Percentiles rank a stretch among this genome's conserved stretches.
Evolutionary conservation across 208 protist species (phyloP).

Genomic region (Leishmania guyanensis): DNA sequence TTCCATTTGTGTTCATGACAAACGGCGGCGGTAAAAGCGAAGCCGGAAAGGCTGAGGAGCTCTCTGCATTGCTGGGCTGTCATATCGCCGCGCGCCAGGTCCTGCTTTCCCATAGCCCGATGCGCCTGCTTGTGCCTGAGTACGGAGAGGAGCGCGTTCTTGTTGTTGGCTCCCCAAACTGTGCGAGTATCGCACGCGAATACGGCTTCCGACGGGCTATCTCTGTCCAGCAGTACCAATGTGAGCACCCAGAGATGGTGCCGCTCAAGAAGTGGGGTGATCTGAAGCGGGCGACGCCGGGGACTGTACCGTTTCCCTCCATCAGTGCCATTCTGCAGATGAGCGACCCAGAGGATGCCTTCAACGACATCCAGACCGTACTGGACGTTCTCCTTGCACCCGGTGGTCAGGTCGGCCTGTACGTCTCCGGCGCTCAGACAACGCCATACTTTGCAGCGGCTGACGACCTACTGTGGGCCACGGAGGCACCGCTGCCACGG

Average conservation of each 20-base stretch:
- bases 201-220: slow-evolving; percentile 82
- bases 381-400: slow-evolving; percentile 79
- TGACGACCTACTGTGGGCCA: slow-evolving; percentile 83
- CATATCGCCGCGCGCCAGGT: slow-evolving; percentile 63
- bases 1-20: slow-evolving; percentile 88
- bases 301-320: slow-evolving; percentile 42
- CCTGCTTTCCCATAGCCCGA: slow-evolving; percentile 77
- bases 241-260: slow-evolving; percentile 72
- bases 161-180: slow-evolving; percentile 59
- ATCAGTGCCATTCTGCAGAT: slow-evolving; percentile 80
- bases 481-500: slow-evolving; percentile 71
- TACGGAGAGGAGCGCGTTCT: slow-evolving; percentile 62
- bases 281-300: slow-evolving; percentile 17
- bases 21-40: slow-evolving; percentile 73
- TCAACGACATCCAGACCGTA: slow-evolving; percentile 83
- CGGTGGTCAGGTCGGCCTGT: slow-evolving; percentile 47
- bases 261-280: slow-evolving; percentile 75
- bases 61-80: slow-evolving; percentile 63
- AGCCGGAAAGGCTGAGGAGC: slow-evolving; percentile 71
- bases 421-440: slow-evolving; percentile 63
- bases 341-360: slow-evolving; percentile 69
- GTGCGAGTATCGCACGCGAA: slow-evolving; percentile 47
- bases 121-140: slow-evolving; percentile 62
- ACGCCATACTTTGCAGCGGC: slow-evolving; percentile 69
- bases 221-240: slow-evolving; percentile 73